A percentile compares a stretch with the other conserved stretches of the same genome.
These are phyloP conservation scores for Fusarium circinatum DNA, from an alignment of 2,329 filamentous ascomycete genomes.

Conservation along the genomic window DNA sequence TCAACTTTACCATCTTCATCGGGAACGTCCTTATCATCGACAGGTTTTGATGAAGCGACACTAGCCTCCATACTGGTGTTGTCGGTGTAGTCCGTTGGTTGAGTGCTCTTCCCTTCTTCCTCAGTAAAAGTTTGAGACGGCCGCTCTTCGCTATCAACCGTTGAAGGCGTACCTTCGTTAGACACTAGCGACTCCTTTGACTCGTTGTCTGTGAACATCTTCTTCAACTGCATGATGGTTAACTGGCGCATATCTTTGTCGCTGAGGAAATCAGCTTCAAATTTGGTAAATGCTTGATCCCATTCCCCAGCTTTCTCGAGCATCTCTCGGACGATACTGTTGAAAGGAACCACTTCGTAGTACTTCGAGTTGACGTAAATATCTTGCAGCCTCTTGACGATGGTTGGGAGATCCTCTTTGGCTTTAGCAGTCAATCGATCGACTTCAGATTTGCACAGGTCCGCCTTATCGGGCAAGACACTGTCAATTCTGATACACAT, in stretches of 20 bases:
- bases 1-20: conserved; percentile 48
- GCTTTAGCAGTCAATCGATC: conserved; percentile 81
- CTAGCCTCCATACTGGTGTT: conserved; percentile 48
- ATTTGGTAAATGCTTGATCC: conserved; percentile 90
- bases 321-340: conserved; percentile 87
- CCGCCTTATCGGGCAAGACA: conserved; percentile 85
- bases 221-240: conserved; percentile 91
- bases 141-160: conserved; percentile 61
- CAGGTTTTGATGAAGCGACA: conserved; percentile 40
- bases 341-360: conserved; percentile 95
- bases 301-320: conserved; percentile 93
- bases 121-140: conserved; percentile 59
- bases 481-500: conserved; percentile 92
- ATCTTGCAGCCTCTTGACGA: conserved; percentile 83
- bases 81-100: conserved; percentile 54
- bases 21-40: conserved; percentile 35
- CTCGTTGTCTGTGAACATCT: conserved; percentile 92
- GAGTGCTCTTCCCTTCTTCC: conserved; percentile 58
- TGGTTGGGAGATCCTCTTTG: conserved; percentile 80
- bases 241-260: conserved; percentile 96
- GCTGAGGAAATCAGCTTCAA: conserved; percentile 92
- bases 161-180: conserved; percentile 72
- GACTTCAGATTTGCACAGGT: conserved; percentile 83
- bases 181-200: conserved; percentile 79
- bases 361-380: conserved; percentile 95